Evolutionary conservation across 2,329 filamentous ascomycete species (phyloP).

Genomic region (Chrysosporium queenslandicum): DNA sequence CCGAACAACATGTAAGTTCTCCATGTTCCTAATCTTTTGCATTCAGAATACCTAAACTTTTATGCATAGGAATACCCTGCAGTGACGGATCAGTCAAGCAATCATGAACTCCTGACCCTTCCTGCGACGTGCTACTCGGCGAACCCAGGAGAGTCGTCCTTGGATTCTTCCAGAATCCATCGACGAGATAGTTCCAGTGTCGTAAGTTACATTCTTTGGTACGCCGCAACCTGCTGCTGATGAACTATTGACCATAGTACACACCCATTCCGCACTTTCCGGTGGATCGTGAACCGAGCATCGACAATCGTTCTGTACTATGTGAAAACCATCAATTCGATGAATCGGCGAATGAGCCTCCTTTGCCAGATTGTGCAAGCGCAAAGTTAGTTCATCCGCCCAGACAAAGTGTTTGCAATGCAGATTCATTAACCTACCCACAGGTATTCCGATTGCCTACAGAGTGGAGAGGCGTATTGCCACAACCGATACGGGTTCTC

Average conservation of each 20-base stretch:
- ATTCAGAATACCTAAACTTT: not conserved
- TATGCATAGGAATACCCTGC: not conserved
- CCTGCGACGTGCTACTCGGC: slow-evolving; percentile 6
- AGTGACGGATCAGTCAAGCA: not conserved
- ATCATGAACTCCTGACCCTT: not conserved
- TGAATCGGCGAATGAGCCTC: not conserved
- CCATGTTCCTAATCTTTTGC: not conserved
- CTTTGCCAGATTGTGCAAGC: not conserved
- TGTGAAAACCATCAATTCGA: not conserved
- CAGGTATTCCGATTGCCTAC: slow-evolving; percentile 9
- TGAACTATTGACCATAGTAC: not conserved
- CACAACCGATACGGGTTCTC: not conserved
- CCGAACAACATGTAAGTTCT: not conserved
- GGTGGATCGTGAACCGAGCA: not conserved
- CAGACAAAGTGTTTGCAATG: too few species aligned
- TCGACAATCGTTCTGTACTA: not conserved
- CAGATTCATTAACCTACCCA: not conserved
- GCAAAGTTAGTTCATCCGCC: not conserved
- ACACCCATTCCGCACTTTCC: not conserved
- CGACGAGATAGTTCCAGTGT: slow-evolving; percentile 8
- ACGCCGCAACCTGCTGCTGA: not conserved
- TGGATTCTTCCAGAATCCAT: not conserved
- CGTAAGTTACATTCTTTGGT: not conserved
- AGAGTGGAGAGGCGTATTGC: slow-evolving; percentile 6
- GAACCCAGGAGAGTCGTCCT: not conserved